phyloP scores from a whole-genome alignment of 257 asterid genomes.

The Solanum etuberosum region DNA sequence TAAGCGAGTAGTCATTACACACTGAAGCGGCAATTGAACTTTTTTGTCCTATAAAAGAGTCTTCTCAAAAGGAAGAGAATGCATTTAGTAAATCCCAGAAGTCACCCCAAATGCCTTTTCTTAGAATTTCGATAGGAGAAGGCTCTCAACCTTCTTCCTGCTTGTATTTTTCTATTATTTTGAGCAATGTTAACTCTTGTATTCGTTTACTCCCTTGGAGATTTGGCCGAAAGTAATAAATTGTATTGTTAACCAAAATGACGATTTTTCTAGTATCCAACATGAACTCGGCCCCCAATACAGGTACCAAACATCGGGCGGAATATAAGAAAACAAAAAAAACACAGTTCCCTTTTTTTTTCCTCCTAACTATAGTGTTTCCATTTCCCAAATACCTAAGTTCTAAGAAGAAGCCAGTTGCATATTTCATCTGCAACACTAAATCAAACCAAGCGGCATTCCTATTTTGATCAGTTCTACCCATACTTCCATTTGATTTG shows the following conservation, averaged over 20 bases:
- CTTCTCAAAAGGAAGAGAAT: not conserved
- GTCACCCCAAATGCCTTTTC: not conserved
- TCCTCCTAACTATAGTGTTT: not conserved
- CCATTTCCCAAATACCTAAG: not conserved
- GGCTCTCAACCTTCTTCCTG: not conserved
- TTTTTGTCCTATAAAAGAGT: not conserved
- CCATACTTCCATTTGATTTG: not conserved
- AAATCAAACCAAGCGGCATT: not conserved
- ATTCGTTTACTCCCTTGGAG: not conserved
- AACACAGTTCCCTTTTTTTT: not conserved
- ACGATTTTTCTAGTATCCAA: not conserved
- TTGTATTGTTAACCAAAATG: not conserved
- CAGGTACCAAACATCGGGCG: not conserved
- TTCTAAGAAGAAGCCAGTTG: not conserved
- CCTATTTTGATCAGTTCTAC: not conserved
- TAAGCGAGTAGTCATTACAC: not conserved
- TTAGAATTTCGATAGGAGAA: not conserved
- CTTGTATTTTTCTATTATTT: not conserved
- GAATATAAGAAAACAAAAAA: not conserved
- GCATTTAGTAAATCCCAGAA: not conserved
- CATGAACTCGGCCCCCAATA: not conserved
- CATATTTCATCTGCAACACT: not conserved
- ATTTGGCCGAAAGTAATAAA: not conserved
- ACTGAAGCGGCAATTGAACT: not conserved
- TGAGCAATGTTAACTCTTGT: not conserved